Evolutionary conservation across 106 monocot genomes (phyloP), one percentile per base, ranked within the genome.

Genomic region (Phalaenopsis aphrodite): DNA sequence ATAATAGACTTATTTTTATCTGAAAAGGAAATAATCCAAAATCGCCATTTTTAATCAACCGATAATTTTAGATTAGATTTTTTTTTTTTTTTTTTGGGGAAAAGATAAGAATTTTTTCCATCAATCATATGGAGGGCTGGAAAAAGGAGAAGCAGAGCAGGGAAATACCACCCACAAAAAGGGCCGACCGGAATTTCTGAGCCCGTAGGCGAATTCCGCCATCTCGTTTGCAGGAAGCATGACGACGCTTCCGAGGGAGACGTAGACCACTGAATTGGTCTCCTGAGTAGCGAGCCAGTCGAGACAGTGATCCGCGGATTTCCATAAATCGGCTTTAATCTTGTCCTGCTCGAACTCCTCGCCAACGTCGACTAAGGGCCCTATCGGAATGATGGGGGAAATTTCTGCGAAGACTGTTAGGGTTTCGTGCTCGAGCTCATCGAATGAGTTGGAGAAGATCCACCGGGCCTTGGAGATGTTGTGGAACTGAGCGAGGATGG

Each of bases 231-330:
- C 39, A 42, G 45, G 42, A 46, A 92, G 76, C 30, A 79, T 56
- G 24, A 90, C 92, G 12, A 95, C 45, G 84, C 92, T 95, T 16
- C 92, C 95, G 19, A 92, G 16, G 4, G 94, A 89, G n/a, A 84
- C 87, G 82, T 94, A 94, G 17, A 88, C 86, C 11, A 91, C 94
- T 2, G 92, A 90, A 2, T 47, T 17, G 0, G 75, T 57, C 0
- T 80, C 73, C 82, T 79, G 91, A 19, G 14, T 16, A 55, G 89
- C 92, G 5, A 95, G 87, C 95, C 95, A 95, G 7, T 47, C 83
- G 17, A 80, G 30, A 67, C 88, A 88, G 78, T 83, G 61, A 8
- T 83, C 91, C 4, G 79, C 72, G 5, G 79, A 77, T 41, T 78
- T 80, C 45, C 73, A 61, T 5, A 87, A 1, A 75, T 89, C 89